These are phyloP conservation scores for Sechiopsis laciniata DNA, from an alignment of 306 rosid species.

Conservation along the genomic window DNA sequence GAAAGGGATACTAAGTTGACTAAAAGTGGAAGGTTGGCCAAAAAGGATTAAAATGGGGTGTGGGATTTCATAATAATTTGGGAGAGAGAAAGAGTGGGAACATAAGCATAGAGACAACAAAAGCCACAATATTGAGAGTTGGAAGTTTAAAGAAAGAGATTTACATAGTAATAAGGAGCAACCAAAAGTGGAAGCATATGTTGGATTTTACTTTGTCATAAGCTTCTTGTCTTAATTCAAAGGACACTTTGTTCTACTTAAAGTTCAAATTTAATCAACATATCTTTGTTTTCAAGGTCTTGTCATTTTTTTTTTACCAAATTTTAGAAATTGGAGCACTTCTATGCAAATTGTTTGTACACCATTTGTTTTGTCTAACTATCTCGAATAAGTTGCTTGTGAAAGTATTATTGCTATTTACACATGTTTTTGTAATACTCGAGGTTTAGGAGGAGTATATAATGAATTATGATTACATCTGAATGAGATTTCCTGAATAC, in stretches of 20 bases:
- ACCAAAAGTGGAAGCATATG: constrained; percentile 38
- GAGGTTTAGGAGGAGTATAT: too few relatives aligned
- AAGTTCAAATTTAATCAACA: constrained; percentile 6
- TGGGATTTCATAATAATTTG: constrained; percentile 18
- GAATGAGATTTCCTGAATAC: too few relatives aligned
- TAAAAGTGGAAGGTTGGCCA: constrained; percentile 4
- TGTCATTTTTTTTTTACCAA: background rate
- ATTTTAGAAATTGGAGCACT: background rate
- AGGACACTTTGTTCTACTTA: constrained; percentile 8
- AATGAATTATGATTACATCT: too few relatives aligned
- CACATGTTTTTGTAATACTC: too few relatives aligned
- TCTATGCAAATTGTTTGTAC: background rate
- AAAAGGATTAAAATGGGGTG: background rate
- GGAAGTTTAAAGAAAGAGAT: constrained; percentile 34
- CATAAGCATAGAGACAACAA: constrained; percentile 47
- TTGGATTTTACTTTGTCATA: constrained; percentile 51
- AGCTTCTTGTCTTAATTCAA: constrained; percentile 33
- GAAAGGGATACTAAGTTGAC: constrained; percentile 75
- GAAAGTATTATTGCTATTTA: background rate
- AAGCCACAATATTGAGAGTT: constrained; percentile 43
- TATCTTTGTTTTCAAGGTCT: constrained; percentile 12
- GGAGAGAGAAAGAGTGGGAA: constrained; percentile 48
- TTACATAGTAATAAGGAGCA: constrained; percentile 21
- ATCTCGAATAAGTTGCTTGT: background rate
- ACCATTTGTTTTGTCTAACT: background rate